Percentiles rank a stretch among this genome's conserved stretches.
Evolutionary conservation across 2,329 filamentous ascomycete species (phyloP).

Genomic region (Fusarium circinatum): DNA sequence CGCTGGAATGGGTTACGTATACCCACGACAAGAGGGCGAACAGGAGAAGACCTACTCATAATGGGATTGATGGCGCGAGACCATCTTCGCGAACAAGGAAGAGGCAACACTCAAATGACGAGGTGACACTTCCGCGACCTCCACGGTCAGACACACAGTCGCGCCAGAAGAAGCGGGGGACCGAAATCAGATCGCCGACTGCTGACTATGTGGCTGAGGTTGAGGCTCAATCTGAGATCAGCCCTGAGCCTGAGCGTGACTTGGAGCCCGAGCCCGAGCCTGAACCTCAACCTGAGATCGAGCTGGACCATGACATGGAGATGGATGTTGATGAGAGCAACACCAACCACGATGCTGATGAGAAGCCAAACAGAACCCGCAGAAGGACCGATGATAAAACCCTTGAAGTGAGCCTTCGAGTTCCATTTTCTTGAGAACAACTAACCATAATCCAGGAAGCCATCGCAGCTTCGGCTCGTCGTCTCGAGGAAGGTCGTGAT

Average conservation of each 20-base stretch:
- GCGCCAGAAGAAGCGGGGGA: neutral
- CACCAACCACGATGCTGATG: neutral
- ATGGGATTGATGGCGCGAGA: neutral
- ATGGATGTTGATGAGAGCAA: slow-evolving; percentile 3
- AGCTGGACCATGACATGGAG: neutral
- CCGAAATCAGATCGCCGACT: neutral
- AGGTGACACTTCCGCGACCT: neutral
- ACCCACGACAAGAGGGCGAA: neutral
- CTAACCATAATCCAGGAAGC: slow-evolving; percentile 1
- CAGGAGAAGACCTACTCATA: neutral
- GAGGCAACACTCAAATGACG: neutral
- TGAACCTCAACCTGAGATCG: neutral
- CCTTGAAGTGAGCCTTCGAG: neutral
- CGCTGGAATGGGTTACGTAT: neutral
- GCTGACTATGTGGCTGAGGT: neutral
- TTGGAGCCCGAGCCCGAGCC: neutral
- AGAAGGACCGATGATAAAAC: neutral
- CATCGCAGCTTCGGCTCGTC: neutral
- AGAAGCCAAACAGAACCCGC: neutral
- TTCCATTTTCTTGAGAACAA: neutral
- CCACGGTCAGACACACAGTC: neutral
- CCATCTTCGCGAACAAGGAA: neutral
- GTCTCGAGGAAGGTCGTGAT: neutral
- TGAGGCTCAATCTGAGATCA: neutral
- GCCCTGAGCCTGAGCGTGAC: neutral